Base-by-base conservation (phyloP, 768 basidiomycete genomes). In the Boletus rubropictus region DNA sequence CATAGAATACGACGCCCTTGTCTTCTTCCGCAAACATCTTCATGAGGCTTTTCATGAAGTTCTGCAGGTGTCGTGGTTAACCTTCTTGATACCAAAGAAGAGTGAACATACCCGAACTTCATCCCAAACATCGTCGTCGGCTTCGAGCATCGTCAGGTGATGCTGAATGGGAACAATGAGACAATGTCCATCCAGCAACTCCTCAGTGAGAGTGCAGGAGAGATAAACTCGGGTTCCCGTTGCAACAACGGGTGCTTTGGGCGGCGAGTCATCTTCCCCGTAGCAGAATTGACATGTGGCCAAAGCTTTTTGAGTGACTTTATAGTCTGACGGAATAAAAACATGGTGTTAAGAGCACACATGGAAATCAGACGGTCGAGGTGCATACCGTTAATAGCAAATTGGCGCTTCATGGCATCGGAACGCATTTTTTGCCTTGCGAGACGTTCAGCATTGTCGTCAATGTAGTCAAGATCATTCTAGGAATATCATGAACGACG, bases 111-210 rank as follows among this genome's bases (percentile, higher is more conserved):
- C 95, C 69, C 78, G 78, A 48, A 92, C 83, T 78, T 98, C 95
- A 52, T 98, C 95, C 95, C 95, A 99, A 20, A 94, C 86, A 58
- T 99, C 95, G 52, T 98, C 93, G 54, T 99, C 95, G 24, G 82
- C 88, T 66, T 98, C 95, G 3, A 99, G 73, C 76, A 85, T 89
- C 36, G 81, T 83, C 38, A 98, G 67, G 64, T 93, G 84, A 63
- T 99, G 96, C 54, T 97, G 90, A 12, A 96, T 86, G 5, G 96
- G 96, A 6, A 97, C 90, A 53, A 99, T 98, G 22, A 93, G 72
- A 60, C 92, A 95, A 61, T 99, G 96, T 0, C 95, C 94, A 2
- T 80, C 75, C 0, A 92, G 78, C n/a, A 99, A 74, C 59, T 95
- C 93, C 58, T 98, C 92, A 24, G 75, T 80, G 18, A 80, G 65